These are phyloP conservation scores for Gracilaria gracilis DNA, from an alignment of 23 red algal genomes.

Conservation along the genomic window DNA sequence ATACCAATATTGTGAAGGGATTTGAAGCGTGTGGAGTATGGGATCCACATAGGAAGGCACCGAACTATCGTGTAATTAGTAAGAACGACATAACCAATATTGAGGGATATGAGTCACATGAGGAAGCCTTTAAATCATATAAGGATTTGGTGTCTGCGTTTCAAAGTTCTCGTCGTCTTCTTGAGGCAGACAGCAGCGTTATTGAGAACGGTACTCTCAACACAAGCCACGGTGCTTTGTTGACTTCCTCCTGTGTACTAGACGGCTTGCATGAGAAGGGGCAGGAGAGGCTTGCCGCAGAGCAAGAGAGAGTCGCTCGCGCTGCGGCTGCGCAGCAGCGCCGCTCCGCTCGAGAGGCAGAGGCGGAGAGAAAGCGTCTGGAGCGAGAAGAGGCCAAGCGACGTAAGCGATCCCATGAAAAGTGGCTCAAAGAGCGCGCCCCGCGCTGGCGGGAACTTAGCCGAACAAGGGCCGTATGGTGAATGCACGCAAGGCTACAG, in stretches of 20 bases:
- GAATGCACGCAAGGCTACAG: neutral
- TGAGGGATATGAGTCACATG: neutral
- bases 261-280: neutral
- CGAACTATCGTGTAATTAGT: neutral
- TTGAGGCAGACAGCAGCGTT: neutral
- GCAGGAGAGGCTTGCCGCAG: neutral
- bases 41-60: neutral
- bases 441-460: constrained; percentile 3
- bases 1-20: constrained; percentile 15
- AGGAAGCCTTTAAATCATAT: neutral
- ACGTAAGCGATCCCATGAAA: neutral
- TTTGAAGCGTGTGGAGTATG: constrained; percentile 17
- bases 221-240: neutral
- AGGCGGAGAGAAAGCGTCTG: neutral
- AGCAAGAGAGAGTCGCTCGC: neutral
- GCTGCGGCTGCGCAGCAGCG: neutral
- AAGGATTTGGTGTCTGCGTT: neutral
- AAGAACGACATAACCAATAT: constrained; percentile 7
- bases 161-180: neutral
- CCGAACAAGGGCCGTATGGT: neutral
- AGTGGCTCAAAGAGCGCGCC: neutral
- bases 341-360: neutral
- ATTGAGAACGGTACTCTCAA: neutral
- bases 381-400: neutral
- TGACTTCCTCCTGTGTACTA: neutral